Evolutionary conservation across 83 land plant genomes (phyloP), one percentile per base, ranked within the genome.

Genomic region (Thuja plicata): DNA sequence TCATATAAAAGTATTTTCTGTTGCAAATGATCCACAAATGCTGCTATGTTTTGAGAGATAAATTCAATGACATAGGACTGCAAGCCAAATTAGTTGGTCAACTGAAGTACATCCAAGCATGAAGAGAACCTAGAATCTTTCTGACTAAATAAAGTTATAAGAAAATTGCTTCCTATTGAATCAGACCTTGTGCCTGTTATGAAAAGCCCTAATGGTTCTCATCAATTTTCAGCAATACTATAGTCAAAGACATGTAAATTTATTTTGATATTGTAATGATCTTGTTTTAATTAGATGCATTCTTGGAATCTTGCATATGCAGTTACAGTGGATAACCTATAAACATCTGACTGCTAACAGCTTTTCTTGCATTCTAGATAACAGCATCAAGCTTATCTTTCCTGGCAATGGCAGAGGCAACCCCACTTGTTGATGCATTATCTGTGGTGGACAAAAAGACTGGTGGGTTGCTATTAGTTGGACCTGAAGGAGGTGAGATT

Each of bases 401-500:
- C 80, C 84, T 96, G 86, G 99, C 99, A 19, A 90, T 89, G 87
- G 98, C 99, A 87, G 95, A 93, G 87, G 97, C 95, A 79, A 90
- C 93, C 71, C 96, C 98, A 19, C 82, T 97, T 40, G 78, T 95
- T 0, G 90, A 83, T 73, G 89, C 89, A 17, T 87, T 97, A 76
- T 80, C 93, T 84, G 80, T 88, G 32, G 55, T 88, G 21, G 85
- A 41, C 38, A 87, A n/a, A 34, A 88, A 89, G 76, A 70, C 89
- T 57, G 87, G 88, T 80, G 99, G 98, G 21, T 85, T 94, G 21
- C 80, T 97, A 11, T 88, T 97, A 32, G 89, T 97, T 92, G 99
- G 99, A 84, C 99, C 99, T 41, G 99, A 97, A 96, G 99, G 99
- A 84, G 99, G 99, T 96, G 17, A 91, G 89, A 54, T 6, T 17